Base-by-base conservation (phyloP, 1,284 basidiomycete species). In the Lentinula novae-zelandiae region DNA sequence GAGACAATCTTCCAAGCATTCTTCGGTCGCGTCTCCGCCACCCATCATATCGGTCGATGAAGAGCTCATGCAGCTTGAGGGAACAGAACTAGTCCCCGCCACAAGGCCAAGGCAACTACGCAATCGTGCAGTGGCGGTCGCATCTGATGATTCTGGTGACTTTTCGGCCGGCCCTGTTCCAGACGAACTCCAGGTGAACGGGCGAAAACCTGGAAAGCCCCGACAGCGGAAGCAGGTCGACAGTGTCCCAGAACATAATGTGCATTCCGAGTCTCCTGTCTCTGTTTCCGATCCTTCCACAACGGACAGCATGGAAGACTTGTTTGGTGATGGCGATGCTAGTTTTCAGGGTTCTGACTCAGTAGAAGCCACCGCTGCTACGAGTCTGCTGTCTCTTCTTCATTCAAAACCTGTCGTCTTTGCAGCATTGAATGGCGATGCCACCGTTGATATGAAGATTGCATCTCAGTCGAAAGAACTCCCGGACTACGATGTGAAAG, bases 221-320 rank as follows among this genome's bases (percentile, higher is more conserved):
- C 73, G 77, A 54, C 84, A 84, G 70, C 78, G 82, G 57, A 72
- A 76, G 63, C 75, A 79, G 52, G 72, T 81, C 8, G 79, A 81
- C 39, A 78, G 76, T 10, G 72, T 77, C 1, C 71, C 76, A 5
- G 75, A 76, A 27, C 67, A 69, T n/a, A 72, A 72, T 42, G 27
- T 6, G 10, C 20, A 46, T 5, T 20, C 17, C 39, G 34, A 40
- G 15, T 52, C 36, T 31, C 44, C 22, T 56, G 39, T 56, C 40
- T 13, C 12, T n/a, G 22, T 20, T 34, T 40, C 44, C 44, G 27
- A 20, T 22, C 44, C 20, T 12, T 46, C 7, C 8, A 22, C 3
- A 20, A 46, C 44, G 7, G 44, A 46, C 17, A 46, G 57, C 34
- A 22, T 27, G 33, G 34, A 22, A 39, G 34, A 33, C 57, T 22